A percentile compares a stretch with the other conserved stretches of the same genome.
Evolutionary conservation across 306 rosid genomes (phyloP).

Genomic region (Albizia julibrissin): DNA sequence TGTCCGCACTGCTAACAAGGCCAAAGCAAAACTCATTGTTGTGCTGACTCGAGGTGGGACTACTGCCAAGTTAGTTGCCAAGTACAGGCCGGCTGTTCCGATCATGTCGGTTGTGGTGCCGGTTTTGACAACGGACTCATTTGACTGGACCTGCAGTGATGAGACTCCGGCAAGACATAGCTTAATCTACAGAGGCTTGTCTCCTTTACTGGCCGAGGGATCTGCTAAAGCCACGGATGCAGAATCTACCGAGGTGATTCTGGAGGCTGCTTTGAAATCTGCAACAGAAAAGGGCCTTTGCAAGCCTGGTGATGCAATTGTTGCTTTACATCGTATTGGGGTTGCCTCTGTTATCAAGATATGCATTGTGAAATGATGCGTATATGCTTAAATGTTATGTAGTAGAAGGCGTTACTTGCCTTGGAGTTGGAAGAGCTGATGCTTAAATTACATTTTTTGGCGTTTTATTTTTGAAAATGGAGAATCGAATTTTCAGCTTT

Average conservation of each 20-base stretch:
- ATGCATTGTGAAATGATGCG: not conserved
- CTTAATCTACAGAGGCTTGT: not conserved
- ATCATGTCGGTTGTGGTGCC: not conserved
- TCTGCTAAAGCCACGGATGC: not conserved
- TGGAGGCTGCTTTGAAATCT: slow-evolving; percentile 1
- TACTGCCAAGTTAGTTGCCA: not conserved
- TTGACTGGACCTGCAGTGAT: not conserved
- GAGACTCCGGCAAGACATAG: not conserved
- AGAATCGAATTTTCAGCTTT: not conserved
- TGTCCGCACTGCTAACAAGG: not conserved
- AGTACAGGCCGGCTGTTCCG: not conserved
- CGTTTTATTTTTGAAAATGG: not conserved
- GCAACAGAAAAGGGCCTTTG: not conserved
- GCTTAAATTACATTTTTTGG: not conserved
- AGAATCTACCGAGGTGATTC: not conserved
- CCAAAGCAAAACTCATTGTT: slow-evolving; percentile 2
- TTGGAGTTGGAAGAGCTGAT: not conserved
- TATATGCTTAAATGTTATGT: not conserved
- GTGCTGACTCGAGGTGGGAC: slow-evolving; percentile 9
- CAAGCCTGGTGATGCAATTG: not conserved
- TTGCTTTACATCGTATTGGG: not conserved
- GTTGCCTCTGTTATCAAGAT: not conserved
- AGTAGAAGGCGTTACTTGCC: not conserved
- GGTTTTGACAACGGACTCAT: not conserved
- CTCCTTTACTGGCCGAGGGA: not conserved